Evolutionary conservation across 139 green algal species (phyloP), one percentile per base, ranked within the genome.

Genomic region (Ettlia oleoabundans): DNA sequence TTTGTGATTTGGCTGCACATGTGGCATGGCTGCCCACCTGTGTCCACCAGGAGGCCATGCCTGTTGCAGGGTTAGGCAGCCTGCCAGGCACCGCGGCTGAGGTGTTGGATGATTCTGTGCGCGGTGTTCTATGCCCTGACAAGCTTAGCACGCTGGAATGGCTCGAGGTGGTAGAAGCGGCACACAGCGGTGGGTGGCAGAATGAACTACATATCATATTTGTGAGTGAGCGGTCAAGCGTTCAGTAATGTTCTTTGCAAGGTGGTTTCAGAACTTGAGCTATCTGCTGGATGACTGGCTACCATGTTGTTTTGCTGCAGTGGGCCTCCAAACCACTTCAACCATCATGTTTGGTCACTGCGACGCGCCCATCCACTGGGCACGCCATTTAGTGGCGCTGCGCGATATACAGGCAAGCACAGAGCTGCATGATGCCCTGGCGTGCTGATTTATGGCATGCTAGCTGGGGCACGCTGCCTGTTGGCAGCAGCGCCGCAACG

Each of bases 321-420:
- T 94, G 58, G 94, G 94, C 21, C 82, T 98, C 52, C 80, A 30
- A 32, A 97, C 94, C 55, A 97, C 94, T 1, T 92, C 88, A 52
- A 98, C 95, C 43, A 90, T 98, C 74, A 98, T 98, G 95, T 97
- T 97, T 88, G 95, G 95, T 1, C 92, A 96, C 83, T 21, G 93
- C 28, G 95, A 97, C 73, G 52, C 80, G 0, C 84, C 87, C 0
- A 26, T 51, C 19, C 42, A 88, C 41, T 96, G 93, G 94, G 93
- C 93, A 15, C 47, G 76, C 1, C 95, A 98, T 85, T 84, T 98
- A 58, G 70, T 90, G 15, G 55, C 55, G 8, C 84, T 98, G 42
- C 86, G 93, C 38, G 75, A 78, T 28, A 62, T 97, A n/a, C n/a
- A n/a, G n/a, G n/a, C n/a, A n/a, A n/a, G n/a, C n/a, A n/a, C n/a